Evolutionary conservation across 2,329 filamentous ascomycete genomes (phyloP), one percentile per base, ranked within the genome.

Genomic region (Parafenestella ontariensis): DNA sequence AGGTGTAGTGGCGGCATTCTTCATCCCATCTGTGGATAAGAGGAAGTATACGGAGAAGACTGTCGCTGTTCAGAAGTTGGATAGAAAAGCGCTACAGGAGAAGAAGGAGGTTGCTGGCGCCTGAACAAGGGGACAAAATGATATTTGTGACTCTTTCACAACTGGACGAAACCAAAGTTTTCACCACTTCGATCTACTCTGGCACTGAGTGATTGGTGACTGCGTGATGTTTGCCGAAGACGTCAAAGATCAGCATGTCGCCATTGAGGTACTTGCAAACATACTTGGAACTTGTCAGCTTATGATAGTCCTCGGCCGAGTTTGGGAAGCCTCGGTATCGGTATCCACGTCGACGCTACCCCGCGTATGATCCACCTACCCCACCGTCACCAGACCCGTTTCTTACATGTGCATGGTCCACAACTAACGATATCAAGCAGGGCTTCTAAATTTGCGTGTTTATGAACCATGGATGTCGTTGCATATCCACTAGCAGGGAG

Each of bases 31-130:
- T 28, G 65, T 73, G 1, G 67, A 72, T 40, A 54, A 59, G 45
- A 52, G 67, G 46, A 71, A 71, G 56, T 69, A 71, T 34, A 69
- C 66, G 3, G 54, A 46, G 26, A 66, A 64, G 56, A 70, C 67
- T 3, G 68, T 68, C 17, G 70, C 69, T 2, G 46, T 70, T 18
- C 68, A 70, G 50, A 61, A 63, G 45, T 41, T 36, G n/a, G 70
- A 73, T 47, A 37, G 62, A 26, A 62, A 61, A 40, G 59, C 45
- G 15, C 21, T 72, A 17, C 49, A 62, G 31, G 62, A 66, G 47
- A 70, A 64, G 54, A 69, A 62, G n/a, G n/a, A n/a, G n/a, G n/a
- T n/a, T n/a, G n/a, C n/a, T n/a, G n/a, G n/a, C n/a, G n/a, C n/a
- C n/a, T n/a, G n/a, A n/a, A n/a, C n/a, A n/a, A n/a, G n/a, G n/a